These are phyloP conservation scores for Naganishia friedmannii DNA, from an alignment of 768 basidiomycete species.

Conservation along the genomic window DNA sequence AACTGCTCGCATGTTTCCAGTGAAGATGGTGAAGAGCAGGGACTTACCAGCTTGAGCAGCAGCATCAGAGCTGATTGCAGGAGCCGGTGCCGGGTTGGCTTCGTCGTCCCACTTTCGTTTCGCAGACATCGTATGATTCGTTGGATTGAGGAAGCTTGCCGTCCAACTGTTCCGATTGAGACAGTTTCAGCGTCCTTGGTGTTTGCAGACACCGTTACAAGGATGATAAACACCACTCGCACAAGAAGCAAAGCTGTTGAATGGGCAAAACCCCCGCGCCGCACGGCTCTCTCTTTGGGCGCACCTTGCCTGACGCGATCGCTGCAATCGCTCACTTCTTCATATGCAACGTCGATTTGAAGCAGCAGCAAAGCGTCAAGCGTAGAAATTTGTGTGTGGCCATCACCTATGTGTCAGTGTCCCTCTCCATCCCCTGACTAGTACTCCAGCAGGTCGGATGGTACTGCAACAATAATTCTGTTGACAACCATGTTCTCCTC, in stretches of 20 bases:
- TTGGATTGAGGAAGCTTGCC: background rate
- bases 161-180: background rate
- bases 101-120: conserved; percentile 77
- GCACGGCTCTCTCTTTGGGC: background rate
- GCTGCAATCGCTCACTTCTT: background rate
- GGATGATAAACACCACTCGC: background rate
- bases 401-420: background rate
- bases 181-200: background rate
- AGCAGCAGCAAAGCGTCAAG: background rate
- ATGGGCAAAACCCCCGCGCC: background rate
- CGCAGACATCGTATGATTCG: conserved; percentile 3
- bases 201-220: background rate
- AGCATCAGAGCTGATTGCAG: conserved; percentile 48
- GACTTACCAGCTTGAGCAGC: conserved; percentile 69
- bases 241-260: background rate
- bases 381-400: background rate
- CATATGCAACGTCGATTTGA: background rate
- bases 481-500: conserved; percentile 16
- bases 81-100: conserved; percentile 46
- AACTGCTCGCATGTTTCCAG: no score
- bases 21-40: no score
- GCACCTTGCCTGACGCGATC: background rate
- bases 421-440: background rate
- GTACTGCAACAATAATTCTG: background rate
- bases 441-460: background rate